Evolutionary conservation across 73 alveolate genomes (phyloP).

Genomic region (Paramecium bursaria): DNA sequence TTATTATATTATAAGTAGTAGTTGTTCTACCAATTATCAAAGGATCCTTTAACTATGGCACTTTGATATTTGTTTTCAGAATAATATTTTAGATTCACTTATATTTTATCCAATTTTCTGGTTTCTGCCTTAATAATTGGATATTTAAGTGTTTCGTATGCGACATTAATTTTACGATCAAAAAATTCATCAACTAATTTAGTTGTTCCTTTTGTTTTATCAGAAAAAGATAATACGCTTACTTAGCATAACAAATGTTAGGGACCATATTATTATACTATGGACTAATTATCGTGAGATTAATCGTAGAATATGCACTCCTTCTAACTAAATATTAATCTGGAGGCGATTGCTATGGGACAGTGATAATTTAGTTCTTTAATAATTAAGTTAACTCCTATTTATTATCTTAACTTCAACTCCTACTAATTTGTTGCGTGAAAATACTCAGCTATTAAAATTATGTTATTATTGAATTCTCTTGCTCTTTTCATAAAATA

Average conservation of each 20-base stretch:
- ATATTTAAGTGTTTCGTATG: constrained; percentile 87
- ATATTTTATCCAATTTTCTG: no score
- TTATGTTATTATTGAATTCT: constrained; percentile 87
- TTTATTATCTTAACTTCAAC: constrained; percentile 79
- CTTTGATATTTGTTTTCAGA: background rate
- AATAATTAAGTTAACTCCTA: constrained; percentile 90
- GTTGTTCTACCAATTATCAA: constrained; percentile 50
- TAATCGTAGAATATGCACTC: constrained; percentile 84
- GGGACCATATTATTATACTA: constrained; percentile 81
- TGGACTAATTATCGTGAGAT: constrained; percentile 96
- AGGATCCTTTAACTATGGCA: constrained; percentile 36
- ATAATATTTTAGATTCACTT: no score
- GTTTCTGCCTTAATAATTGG: background rate
- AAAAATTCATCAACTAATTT: constrained; percentile 91
- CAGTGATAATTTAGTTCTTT: constrained; percentile 84
- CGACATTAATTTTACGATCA: constrained; percentile 89
- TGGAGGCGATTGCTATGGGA: no score
- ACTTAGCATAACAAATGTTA: constrained; percentile 39
- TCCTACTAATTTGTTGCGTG: constrained; percentile 84
- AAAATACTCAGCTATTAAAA: constrained; percentile 95
- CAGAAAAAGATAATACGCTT: background rate
- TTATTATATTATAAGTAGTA: background rate
- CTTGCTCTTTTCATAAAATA: constrained; percentile 91
- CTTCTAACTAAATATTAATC: background rate
- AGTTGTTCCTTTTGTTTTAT: constrained; percentile 79